Evolutionary conservation across 768 basidiomycete genomes (phyloP).

Genomic region (Obba rivulosa): DNA sequence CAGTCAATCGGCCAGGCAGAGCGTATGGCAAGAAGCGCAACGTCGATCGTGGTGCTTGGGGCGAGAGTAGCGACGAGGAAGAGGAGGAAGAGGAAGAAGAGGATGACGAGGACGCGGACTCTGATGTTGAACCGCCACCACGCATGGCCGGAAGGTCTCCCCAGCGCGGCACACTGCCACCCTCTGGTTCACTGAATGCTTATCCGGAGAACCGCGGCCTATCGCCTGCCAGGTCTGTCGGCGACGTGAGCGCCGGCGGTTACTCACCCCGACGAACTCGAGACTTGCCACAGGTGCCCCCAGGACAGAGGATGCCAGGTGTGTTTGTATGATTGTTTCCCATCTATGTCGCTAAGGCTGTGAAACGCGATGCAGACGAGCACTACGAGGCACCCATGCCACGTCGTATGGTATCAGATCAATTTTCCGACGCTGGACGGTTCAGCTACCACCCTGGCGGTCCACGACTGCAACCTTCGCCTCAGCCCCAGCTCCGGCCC

Average conservation of each 20-base stretch:
- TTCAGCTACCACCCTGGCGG: conserved; percentile 46
- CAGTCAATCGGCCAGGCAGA: conserved; percentile 69
- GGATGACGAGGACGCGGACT: conserved; percentile 60
- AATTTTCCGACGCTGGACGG: conserved; percentile 41
- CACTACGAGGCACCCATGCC: conserved; percentile 31
- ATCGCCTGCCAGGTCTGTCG: conserved; percentile 14
- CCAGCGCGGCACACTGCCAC: conserved; percentile 14
- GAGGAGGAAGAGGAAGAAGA: conserved; percentile 74
- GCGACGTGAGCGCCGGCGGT: conserved; percentile 10
- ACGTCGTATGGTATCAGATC: conserved; percentile 51
- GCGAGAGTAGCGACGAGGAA: conserved; percentile 77
- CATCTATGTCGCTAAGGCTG: too few relatives aligned
- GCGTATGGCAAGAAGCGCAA: conserved; percentile 38
- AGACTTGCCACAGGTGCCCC: conserved; percentile 60
- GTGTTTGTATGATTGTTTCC: conserved; percentile 2
- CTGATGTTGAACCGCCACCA: conserved; percentile 41
- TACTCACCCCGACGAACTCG: conserved; percentile 43
- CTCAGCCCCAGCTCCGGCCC: conserved; percentile 19
- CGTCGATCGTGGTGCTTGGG: conserved; percentile 40
- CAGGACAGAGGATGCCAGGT: conserved; percentile 39
- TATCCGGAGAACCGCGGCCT: neutral
- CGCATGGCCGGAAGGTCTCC: conserved; percentile 8
- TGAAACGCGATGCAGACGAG: conserved; percentile 28
- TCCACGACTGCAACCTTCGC: conserved; percentile 17
- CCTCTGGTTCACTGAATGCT: conserved; percentile 1